Evolutionary conservation across 495 filamentous ascomycete genomes (phyloP), one percentile per base, ranked within the genome.

Genomic region (Daldinia decipiens): DNA sequence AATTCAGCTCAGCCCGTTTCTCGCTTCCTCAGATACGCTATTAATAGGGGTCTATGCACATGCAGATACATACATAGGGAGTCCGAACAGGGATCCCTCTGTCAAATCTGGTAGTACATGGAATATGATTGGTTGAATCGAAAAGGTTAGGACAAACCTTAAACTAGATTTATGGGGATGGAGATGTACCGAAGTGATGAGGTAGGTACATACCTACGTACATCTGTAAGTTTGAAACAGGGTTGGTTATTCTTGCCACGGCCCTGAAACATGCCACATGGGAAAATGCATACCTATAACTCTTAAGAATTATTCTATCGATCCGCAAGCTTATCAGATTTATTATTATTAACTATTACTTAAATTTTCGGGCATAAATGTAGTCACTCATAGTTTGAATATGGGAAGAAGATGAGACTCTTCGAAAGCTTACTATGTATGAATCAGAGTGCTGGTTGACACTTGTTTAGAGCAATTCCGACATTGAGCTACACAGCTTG

Each of bases 1-100:
- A 6, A 53, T 34, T 29, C 24, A 26, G 47, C 47, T 62, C 19
- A 62, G 59, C 47, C 59, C 51, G 50, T 62, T 52, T 39, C 21
- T 40, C 24, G 19, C 11, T 62, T 53, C 50, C 50, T 53, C 13
- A 31, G 27, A 53, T 29, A n/a, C n/a, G n/a, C n/a, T n/a, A 29
- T 31, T 53, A 53, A 53, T 53, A 54, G 47, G 50, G 38, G 50
- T 32, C 45, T 12, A 8, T 40, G 8, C 8, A 45, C 19, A 47
- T 17, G 40, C n/a, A 17, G 11, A 19, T 39, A n/a, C n/a, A n/a
- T n/a, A n/a, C n/a, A n/a, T n/a, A n/a, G 24, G 24, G 50, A 43
- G 50, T 32, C 47, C 6, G 38, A 53, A 63, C 50, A 29, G 13
- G 50, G 50, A 12, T 53, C 9, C 3, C 24, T 12, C 9, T 47